phyloP scores from a whole-genome alignment of 345 rosid species.

The Tarenaya hassleriana region DNA sequence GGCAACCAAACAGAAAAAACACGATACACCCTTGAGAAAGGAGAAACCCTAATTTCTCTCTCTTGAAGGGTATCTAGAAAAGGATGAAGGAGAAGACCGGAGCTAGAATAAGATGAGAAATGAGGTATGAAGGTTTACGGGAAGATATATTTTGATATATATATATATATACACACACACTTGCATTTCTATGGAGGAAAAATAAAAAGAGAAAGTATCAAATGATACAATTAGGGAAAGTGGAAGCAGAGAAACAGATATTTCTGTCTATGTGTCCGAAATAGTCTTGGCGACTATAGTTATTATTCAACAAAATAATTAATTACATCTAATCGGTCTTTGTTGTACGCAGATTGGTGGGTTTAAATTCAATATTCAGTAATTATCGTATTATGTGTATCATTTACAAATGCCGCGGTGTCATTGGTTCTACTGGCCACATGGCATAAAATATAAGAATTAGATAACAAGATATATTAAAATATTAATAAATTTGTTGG shows the following conservation, averaged over 20 bases:
- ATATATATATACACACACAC: background rate
- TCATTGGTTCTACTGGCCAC: constrained; percentile 17
- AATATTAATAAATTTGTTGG: constrained; percentile 13
- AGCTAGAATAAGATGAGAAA: too few species aligned
- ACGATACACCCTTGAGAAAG: background rate
- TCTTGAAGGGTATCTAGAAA: background rate
- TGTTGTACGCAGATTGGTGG: constrained; percentile 14
- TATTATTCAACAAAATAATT: constrained; percentile 12
- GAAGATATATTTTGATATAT: background rate
- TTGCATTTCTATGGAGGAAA: constrained; percentile 3
- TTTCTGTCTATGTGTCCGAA: constrained; percentile 18
- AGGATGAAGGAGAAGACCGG: too few species aligned
- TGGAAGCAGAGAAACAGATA: constrained; percentile 15
- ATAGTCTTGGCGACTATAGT: too few species aligned
- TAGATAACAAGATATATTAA: constrained; percentile 16
- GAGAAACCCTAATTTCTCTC: constrained; percentile 27
- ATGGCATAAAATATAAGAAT: constrained; percentile 14
- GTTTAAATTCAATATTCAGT: constrained; percentile 9
- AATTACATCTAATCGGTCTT: constrained; percentile 11
- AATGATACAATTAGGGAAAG: constrained; percentile 32
- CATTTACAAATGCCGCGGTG: constrained; percentile 12
- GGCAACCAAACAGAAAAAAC: background rate
- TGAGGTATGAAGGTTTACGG: constrained; percentile 1
- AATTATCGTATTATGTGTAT: constrained; percentile 5
- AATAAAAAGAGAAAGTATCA: constrained; percentile 24